phyloP scores from a whole-genome alignment of 2,329 filamentous ascomycete species.

The Onygenales sp. region DNA sequence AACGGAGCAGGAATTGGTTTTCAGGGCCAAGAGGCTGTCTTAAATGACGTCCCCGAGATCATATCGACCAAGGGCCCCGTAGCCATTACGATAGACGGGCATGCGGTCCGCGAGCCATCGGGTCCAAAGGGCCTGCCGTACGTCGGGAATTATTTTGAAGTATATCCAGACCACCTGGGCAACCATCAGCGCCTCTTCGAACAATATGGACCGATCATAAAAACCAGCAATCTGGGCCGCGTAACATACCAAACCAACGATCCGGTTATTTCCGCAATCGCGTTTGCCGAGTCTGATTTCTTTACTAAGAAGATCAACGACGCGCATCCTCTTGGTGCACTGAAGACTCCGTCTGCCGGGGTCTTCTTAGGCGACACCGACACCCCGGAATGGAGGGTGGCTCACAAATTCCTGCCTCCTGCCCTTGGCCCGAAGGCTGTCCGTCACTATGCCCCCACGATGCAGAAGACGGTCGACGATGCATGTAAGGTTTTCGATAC shows the following conservation, averaged over 20 bases:
- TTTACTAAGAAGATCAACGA: conserved; percentile 37
- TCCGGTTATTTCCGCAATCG: conserved; percentile 36
- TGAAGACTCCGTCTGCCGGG: conserved; percentile 18
- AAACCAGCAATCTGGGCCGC: conserved; percentile 44
- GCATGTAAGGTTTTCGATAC: conserved; percentile 39
- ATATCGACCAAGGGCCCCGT: conserved; percentile 5
- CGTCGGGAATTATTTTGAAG: conserved; percentile 46
- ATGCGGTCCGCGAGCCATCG: conserved; percentile 18
- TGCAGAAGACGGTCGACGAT: conserved; percentile 47
- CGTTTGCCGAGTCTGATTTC: conserved; percentile 42
- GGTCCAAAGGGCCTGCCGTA: conserved; percentile 20
- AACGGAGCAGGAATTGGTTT: neutral
- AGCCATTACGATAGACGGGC: conserved; percentile 21
- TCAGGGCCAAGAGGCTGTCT: neutral
- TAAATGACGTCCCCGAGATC: neutral
- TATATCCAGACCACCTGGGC: conserved; percentile 49
- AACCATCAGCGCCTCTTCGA: conserved; percentile 48
- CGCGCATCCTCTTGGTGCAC: conserved; percentile 20
- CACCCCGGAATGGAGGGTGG: conserved; percentile 24
- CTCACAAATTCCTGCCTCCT: conserved; percentile 55
- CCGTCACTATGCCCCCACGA: conserved; percentile 49
- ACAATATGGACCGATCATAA: conserved; percentile 43
- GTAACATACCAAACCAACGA: conserved; percentile 44
- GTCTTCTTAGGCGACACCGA: conserved; percentile 26
- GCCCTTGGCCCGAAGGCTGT: conserved; percentile 52